Conservation (phyloP, 106 monocot species). For the Apostasia ramifera region DNA sequence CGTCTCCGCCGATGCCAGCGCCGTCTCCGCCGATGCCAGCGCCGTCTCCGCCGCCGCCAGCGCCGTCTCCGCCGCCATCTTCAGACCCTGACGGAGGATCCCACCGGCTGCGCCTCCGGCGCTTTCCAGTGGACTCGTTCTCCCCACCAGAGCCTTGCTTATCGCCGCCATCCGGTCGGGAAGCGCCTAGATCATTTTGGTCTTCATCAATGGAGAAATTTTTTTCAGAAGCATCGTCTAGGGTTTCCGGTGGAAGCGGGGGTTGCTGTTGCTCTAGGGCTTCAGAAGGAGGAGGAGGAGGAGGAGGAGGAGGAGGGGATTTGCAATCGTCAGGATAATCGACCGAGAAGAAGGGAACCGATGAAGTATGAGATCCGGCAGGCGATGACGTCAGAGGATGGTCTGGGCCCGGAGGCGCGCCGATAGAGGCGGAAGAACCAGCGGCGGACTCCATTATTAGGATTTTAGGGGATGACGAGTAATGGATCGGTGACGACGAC, state of each 20-base stretch:
- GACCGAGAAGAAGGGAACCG: too few species aligned
- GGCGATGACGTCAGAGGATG: too few species aligned
- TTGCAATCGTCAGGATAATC: neutral
- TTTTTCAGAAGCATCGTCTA: constrained; percentile 19
- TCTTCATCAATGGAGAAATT: constrained; percentile 6
- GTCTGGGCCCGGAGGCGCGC: too few species aligned
- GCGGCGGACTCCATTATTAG: too few species aligned
- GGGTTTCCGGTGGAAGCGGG: constrained; percentile 17
- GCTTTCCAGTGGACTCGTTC: constrained; percentile 45
- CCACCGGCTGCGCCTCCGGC: constrained; percentile 74
- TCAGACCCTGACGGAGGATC: constrained; percentile 21
- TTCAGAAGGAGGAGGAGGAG: constrained; percentile 1
- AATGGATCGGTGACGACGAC: too few species aligned
- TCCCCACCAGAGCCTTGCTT: constrained; percentile 33
- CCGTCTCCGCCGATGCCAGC: constrained; percentile 56
- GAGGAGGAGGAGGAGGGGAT: constrained; percentile 1
- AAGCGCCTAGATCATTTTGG: constrained; percentile 41
- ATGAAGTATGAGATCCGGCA: too few species aligned
- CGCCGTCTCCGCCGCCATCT: constrained; percentile 19
- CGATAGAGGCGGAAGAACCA: too few species aligned
- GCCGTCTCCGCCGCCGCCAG: constrained; percentile 40
- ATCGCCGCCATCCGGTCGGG: constrained; percentile 17
- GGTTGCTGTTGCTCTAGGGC: constrained; percentile 4
- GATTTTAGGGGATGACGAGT: too few species aligned
- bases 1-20: constrained; percentile 5